Percentiles rank a stretch among this genome's conserved stretches.
phyloP scores from a whole-genome alignment of 345 rosid species.

The Hibiscus trionum region DNA sequence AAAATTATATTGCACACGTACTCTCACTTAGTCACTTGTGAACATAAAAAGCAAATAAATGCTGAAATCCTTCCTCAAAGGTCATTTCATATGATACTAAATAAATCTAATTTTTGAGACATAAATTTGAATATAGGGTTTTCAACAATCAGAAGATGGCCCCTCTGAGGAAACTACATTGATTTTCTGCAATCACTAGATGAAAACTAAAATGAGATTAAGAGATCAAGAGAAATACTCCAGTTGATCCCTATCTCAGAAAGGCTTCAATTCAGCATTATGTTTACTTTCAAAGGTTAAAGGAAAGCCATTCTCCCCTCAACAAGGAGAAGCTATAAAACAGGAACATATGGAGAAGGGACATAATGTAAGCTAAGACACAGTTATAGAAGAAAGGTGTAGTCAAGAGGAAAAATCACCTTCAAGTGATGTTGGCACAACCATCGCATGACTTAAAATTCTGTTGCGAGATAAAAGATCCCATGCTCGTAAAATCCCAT shows the following conservation, averaged over 20 bases:
- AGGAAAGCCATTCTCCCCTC: background rate
- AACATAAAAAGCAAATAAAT: background rate
- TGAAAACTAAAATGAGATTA: background rate
- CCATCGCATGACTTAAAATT: conserved; percentile 48
- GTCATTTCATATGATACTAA: background rate
- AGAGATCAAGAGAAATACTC: background rate
- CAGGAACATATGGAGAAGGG: background rate
- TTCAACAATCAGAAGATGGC: background rate
- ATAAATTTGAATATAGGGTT: background rate
- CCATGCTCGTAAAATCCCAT: conserved; percentile 72
- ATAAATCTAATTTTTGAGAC: background rate
- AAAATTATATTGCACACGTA: background rate
- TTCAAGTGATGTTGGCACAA: conserved; percentile 38
- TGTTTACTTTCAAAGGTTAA: background rate
- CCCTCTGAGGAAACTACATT: background rate
- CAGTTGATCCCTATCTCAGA: background rate
- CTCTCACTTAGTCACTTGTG: background rate
- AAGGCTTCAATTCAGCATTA: background rate
- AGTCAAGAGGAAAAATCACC: conserved; percentile 35
- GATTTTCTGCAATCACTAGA: background rate
- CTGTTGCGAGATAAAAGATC: conserved; percentile 42
- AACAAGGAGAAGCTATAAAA: background rate
- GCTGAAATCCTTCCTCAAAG: background rate
- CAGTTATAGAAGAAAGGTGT: background rate
- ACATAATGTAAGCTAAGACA: background rate